Base-by-base conservation (phyloP, 495 filamentous ascomycete genomes). In the Penicillium subrubescens region DNA sequence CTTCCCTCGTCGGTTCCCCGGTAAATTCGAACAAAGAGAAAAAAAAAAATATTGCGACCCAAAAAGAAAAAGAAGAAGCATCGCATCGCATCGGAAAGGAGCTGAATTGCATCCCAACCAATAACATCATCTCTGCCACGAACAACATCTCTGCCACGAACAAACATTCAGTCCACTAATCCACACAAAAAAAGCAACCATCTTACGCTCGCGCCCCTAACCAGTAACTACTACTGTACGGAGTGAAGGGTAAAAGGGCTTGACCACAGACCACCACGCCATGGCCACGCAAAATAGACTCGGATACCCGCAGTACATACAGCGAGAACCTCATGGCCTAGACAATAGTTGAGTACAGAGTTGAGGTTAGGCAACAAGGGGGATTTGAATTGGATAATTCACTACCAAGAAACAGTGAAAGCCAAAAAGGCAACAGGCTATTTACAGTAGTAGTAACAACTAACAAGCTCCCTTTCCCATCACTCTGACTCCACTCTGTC, bases 1-100 rank as follows among this genome's bases (percentile, higher is more conserved):
- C 5, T 0, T 14, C 8, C 12, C 46, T 31, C 41, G 35, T 50
- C 57, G 51, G 61, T 62, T 67, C 67, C 67, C 61, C 67, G 54
- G 50, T 31, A 63, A 67, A 63, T 41, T 21, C 44, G 44, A 48
- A 48, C 19, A 23, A 48, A 48, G 21, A 25, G 14, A 48, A 17
- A 41, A 17, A 3, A 27, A 17, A 17, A 17, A 0, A n/a, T n/a
- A n/a, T n/a, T n/a, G n/a, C n/a, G n/a, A n/a, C n/a, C n/a, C n/a
- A 41, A 17, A 41, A 21, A 48, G 44, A 21, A 11, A 19, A 10
- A 25, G 19, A 25, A n/a, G n/a, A n/a, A n/a, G n/a, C n/a, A n/a
- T n/a, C n/a, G n/a, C n/a, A n/a, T n/a, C n/a, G n/a, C n/a, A 23
- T 19, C n/a, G 17, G 5, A 44, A 44, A 19, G 4, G 41, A 44